phyloP scores from a whole-genome alignment of 371 early-diverging fungal species.

The Mortierella sp. region DNA sequence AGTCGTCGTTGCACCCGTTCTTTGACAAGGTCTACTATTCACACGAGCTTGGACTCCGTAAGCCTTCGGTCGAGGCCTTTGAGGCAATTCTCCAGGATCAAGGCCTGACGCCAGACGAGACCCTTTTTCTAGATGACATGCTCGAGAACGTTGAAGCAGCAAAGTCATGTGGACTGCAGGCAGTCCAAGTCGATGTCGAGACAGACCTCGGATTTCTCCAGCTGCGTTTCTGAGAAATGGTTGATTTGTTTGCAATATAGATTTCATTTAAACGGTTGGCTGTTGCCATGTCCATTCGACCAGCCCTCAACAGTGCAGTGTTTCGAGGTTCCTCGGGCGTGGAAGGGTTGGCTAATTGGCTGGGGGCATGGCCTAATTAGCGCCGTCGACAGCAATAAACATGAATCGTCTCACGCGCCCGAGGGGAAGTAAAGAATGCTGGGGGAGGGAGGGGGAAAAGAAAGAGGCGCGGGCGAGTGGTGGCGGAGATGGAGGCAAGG shows the following conservation, averaged over 20 bases:
- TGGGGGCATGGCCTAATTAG: too few relatives aligned
- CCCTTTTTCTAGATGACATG: slow-evolving; percentile 46
- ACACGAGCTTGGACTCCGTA: slow-evolving; percentile 38
- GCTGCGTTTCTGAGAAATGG: slow-evolving; percentile 29
- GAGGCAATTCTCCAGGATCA: slow-evolving; percentile 37
- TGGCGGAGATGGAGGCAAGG: too few relatives aligned
- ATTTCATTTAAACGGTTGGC: neutral
- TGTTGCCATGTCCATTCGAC: neutral
- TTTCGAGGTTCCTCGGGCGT: too few relatives aligned
- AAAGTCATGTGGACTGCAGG: slow-evolving; percentile 40
- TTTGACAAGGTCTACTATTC: slow-evolving; percentile 48
- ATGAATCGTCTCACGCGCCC: too few relatives aligned
- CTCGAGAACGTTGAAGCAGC: slow-evolving; percentile 46
- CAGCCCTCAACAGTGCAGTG: neutral
- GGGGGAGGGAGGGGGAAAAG: too few relatives aligned
- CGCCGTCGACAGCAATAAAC: too few relatives aligned
- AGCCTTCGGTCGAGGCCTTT: slow-evolving; percentile 47
- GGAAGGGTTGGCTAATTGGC: too few relatives aligned
- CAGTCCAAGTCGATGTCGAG: slow-evolving; percentile 47
- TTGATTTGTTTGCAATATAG: neutral
- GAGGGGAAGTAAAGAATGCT: too few relatives aligned
- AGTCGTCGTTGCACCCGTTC: slow-evolving; percentile 26
- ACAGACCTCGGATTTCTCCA: slow-evolving; percentile 44
- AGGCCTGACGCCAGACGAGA: slow-evolving; percentile 23
- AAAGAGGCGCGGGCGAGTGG: too few relatives aligned